A percentile compares a stretch with the other conserved stretches of the same genome.
phyloP scores from a whole-genome alignment of 257 asterid genomes.

The Dorcoceras hygrometricum region DNA sequence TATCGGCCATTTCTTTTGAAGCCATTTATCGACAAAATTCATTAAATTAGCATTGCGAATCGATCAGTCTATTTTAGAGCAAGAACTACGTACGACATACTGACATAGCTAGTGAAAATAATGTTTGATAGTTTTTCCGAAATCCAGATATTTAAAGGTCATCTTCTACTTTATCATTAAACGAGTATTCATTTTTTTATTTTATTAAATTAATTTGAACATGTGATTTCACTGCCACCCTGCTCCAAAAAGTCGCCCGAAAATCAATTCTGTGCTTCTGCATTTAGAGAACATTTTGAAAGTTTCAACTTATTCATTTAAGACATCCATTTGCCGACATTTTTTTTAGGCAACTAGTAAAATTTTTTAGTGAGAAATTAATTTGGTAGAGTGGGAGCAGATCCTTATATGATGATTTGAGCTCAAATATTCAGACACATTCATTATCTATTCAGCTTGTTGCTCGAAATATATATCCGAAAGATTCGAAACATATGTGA shows the following conservation, averaged over 20 bases:
- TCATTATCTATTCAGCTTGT: too few relatives aligned
- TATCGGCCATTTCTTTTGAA: too few relatives aligned
- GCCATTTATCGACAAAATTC: too few relatives aligned
- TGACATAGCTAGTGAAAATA: background rate
- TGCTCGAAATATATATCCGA: too few relatives aligned
- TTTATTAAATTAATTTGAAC: background rate
- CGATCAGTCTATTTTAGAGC: too few relatives aligned
- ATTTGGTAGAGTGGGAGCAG: too few relatives aligned
- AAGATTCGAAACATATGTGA: too few relatives aligned
- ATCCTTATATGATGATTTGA: too few relatives aligned
- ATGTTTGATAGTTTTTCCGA: background rate
- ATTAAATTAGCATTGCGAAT: too few relatives aligned
- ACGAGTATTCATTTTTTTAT: background rate
- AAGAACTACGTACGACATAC: too few relatives aligned
- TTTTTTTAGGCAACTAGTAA: background rate
- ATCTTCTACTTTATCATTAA: background rate
- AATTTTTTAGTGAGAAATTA: background rate
- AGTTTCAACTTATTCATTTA: conserved; percentile 20
- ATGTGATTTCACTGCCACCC: conserved; percentile 21
- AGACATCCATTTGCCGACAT: conserved; percentile 24
- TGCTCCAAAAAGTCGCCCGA: conserved; percentile 23
- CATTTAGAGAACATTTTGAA: background rate
- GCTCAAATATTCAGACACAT: too few relatives aligned
- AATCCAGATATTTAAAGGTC: background rate
- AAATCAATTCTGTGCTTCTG: conserved; percentile 18